phyloP scores from a whole-genome alignment of 2,329 filamentous ascomycete species.

The Sarocladiaceae sp. region DNA sequence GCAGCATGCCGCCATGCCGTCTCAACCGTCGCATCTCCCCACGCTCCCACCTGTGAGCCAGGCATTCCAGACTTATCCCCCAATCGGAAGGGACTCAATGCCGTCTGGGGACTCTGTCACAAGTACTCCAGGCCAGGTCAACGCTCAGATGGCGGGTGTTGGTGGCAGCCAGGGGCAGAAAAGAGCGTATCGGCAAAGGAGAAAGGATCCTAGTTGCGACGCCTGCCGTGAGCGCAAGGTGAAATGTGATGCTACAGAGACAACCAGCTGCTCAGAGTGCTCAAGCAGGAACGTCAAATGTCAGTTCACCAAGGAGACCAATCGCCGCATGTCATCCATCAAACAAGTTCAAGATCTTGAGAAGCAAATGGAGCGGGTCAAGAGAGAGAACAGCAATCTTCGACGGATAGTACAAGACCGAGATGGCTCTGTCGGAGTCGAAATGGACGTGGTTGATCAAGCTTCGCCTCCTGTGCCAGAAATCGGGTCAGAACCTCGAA shows the following conservation, averaged over 20 bases:
- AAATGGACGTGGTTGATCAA: conserved; percentile 44
- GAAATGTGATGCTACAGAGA: conserved; percentile 95
- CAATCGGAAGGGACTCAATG: conserved; percentile 55
- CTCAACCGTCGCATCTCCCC: conserved; percentile 51
- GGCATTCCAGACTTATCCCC: conserved; percentile 50
- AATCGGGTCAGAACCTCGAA: conserved; percentile 61
- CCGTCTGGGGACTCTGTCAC: conserved; percentile 54
- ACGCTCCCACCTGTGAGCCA: conserved; percentile 42
- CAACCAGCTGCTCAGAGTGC: conserved; percentile 93
- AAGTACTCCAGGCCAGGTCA: conserved; percentile 45
- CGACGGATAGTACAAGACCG: conserved; percentile 57
- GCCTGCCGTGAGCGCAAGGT: conserved; percentile 85
- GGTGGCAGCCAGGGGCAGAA: conserved; percentile 67
- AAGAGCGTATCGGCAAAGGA: conserved; percentile 85
- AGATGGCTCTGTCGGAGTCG: conserved; percentile 46
- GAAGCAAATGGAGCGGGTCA: conserved; percentile 78
- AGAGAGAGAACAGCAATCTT: conserved; percentile 73
- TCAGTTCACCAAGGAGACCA: conserved; percentile 98
- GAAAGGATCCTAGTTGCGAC: conserved; percentile 97
- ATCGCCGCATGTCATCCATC: conserved; percentile 97
- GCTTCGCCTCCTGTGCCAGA: conserved; percentile 55
- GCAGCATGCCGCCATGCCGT: conserved; percentile 42
- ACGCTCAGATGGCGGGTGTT: conserved; percentile 33
- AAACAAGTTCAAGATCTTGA: conserved; percentile 98
- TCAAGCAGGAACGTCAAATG: conserved; percentile 95